Percentiles rank a stretch among this genome's conserved stretches.
These are phyloP conservation scores for Hyphodiscus sp. DNA, from an alignment of 2,329 filamentous ascomycete species.

Conservation along the genomic window DNA sequence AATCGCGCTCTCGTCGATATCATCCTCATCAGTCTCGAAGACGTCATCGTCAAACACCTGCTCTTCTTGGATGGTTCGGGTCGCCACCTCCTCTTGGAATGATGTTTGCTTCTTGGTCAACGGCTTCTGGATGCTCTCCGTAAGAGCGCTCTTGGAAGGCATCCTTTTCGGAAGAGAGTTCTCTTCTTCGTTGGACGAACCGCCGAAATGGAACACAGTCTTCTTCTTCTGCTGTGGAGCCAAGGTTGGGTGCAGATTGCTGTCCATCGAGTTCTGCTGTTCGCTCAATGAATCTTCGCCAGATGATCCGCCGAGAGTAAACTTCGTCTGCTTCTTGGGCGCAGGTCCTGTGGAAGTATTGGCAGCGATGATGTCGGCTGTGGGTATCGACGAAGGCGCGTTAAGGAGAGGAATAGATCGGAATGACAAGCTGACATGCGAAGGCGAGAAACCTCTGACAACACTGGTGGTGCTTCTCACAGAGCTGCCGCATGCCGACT, in stretches of 20 bases:
- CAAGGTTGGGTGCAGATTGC: slow-evolving; percentile 13
- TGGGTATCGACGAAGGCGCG: slow-evolving; percentile 37
- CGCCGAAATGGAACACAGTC: slow-evolving; percentile 66
- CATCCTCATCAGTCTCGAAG: slow-evolving; percentile 56
- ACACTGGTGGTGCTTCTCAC: slow-evolving; percentile 50
- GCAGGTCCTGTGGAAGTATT: slow-evolving; percentile 53
- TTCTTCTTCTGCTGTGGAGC: slow-evolving; percentile 41
- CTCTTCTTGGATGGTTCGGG: slow-evolving; percentile 56
- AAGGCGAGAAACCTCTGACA: slow-evolving; percentile 80
- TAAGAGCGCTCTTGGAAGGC: slow-evolving; percentile 45
- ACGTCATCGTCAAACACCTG: slow-evolving; percentile 47
- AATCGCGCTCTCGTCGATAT: slow-evolving; percentile 77
- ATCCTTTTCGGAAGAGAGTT: slow-evolving; percentile 56
- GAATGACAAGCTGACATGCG: slow-evolving; percentile 63
- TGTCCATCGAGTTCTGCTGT: slow-evolving; percentile 24
- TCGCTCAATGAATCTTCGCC: slow-evolving; percentile 32
- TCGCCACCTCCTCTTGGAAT: slow-evolving; percentile 70
- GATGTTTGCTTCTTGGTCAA: slow-evolving; percentile 69
- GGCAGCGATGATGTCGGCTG: slow-evolving; percentile 43
- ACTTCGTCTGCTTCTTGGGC: slow-evolving; percentile 53
- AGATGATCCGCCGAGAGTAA: slow-evolving; percentile 38
- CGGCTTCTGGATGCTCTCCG: slow-evolving; percentile 43
- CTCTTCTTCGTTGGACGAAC: slow-evolving; percentile 77
- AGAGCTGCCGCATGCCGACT: slow-evolving; percentile 14
- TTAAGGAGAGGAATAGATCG: slow-evolving; percentile 38